phyloP scores from a whole-genome alignment of 805 yeast genomes.

The Zygotorulaspora florentina region DNA sequence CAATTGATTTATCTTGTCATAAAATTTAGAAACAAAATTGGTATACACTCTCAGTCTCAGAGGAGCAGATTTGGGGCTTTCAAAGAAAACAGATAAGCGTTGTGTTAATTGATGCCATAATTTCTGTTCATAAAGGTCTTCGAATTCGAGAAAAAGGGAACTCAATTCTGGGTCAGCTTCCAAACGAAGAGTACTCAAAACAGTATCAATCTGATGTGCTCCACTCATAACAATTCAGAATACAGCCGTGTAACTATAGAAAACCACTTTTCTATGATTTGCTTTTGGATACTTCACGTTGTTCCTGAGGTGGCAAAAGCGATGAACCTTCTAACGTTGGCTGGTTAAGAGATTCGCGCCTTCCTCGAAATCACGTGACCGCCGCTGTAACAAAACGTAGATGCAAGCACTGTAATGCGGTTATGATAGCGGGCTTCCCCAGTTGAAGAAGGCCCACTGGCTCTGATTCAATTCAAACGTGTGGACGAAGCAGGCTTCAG shows the following conservation, averaged over 20 bases:
- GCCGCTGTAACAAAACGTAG: no score
- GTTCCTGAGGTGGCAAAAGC: not conserved
- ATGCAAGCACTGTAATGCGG: no score
- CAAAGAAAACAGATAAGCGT: slow-evolving; percentile 57
- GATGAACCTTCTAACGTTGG: not conserved
- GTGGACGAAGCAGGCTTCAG: no score
- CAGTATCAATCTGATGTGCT: slow-evolving; percentile 28
- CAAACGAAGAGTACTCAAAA: slow-evolving; percentile 49
- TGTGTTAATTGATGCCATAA: slow-evolving; percentile 93
- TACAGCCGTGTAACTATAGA: not conserved
- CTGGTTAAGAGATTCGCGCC: not conserved
- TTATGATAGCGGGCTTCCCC: no score
- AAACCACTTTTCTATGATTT: not conserved
- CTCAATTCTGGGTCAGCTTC: slow-evolving; percentile 64
- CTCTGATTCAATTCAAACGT: not conserved
- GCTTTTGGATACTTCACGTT: not conserved
- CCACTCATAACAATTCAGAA: slow-evolving; percentile 7
- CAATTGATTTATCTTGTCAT: slow-evolving; percentile 70
- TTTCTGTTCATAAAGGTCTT: slow-evolving; percentile 81
- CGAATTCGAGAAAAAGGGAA: slow-evolving; percentile 49
- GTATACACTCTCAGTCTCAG: slow-evolving; percentile 65
- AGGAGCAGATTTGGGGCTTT: slow-evolving; percentile 45
- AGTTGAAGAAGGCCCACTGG: no score
- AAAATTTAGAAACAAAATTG: slow-evolving; percentile 63
- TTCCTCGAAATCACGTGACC: not conserved